Evolutionary conservation across 202 grass and related monocot genomes (phyloP), one percentile per base, ranked within the genome.

Genomic region (Setaria viridis): DNA sequence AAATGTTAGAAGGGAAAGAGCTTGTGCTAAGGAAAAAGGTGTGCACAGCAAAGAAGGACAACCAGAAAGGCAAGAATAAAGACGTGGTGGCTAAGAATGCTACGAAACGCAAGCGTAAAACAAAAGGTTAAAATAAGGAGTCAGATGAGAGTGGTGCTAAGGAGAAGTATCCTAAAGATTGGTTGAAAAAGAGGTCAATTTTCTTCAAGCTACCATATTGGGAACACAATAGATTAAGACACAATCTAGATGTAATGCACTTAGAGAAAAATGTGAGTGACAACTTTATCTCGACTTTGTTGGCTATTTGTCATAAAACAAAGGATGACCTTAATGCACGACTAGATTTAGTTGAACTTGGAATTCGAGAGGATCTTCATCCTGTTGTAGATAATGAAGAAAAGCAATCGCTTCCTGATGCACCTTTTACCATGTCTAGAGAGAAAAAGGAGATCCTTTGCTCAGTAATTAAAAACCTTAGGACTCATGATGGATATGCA

Each of bases 221-320:
- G 85, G 4, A 85, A n/a, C 4, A 76, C 13, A 67, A 75, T 9
- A 9, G 35, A 21, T 14, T 87, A 45, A 37, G n/a, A 15, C 80
- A 91, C 34, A 87, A 91, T 87, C 67, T 87, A 29, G 67, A 85
- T 39, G 58, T 85, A 32, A 91, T 91, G 84, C 87, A 85, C 14
- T 75, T 85, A 30, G 67, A 89, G 81, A 85, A 89, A 75, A 85
- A 89, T 85, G 76, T 72, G 14, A 77, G 33, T 46, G 85, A 91
- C 4, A 91, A 85, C 19, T 70, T 88, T 6, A 20, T 72, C 4
- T 34, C 54, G 30, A 88, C 59, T 51, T 59, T 87, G 3, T 21
- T 86, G 5, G 41, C 53, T 46, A 49, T 85, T 25, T 5, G 11
- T 10, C 25, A 16, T 63, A 85, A 85, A 63, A 75, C 53, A 35